Percentiles rank a stretch among this genome's conserved stretches.
These are phyloP conservation scores for Pharnaceum exiguum DNA, from an alignment of 148 eudicot species.

Conservation along the genomic window DNA sequence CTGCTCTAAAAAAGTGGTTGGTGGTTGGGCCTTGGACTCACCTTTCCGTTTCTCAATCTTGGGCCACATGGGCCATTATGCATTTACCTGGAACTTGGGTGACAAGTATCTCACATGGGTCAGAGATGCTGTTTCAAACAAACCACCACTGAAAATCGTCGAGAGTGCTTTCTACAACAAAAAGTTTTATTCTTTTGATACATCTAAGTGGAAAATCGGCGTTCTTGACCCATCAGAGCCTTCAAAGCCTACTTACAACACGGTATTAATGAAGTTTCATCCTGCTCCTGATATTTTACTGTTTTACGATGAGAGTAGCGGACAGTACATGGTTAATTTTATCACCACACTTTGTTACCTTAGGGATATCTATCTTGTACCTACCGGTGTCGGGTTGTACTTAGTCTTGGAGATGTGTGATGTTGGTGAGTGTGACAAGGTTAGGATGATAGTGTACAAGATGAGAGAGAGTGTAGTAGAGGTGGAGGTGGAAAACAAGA, in stretches of 20 bases:
- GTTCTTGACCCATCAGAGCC: not conserved
- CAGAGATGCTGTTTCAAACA: too few relatives aligned
- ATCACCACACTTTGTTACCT: not conserved
- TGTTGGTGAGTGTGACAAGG: too few relatives aligned
- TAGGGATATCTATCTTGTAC: not conserved
- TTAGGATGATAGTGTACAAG: too few relatives aligned
- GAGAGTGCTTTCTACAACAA: too few relatives aligned
- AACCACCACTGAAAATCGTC: too few relatives aligned
- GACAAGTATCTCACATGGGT: too few relatives aligned
- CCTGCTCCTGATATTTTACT: not conserved
- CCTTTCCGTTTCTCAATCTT: not conserved
- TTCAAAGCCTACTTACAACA: not conserved
- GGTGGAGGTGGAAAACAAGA: not conserved
- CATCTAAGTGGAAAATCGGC: not conserved
- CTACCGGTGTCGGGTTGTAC: not conserved
- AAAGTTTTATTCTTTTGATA: not conserved
- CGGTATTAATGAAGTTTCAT: not conserved
- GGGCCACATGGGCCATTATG: not conserved
- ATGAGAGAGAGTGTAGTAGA: not conserved
- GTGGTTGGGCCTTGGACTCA: not conserved
- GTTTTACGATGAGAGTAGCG: not conserved
- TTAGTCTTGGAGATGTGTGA: not conserved
- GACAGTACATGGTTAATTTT: not conserved
- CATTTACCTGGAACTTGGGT: too few relatives aligned
- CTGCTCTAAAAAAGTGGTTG: not conserved